A percentile compares a stretch with the other conserved stretches of the same genome.
Evolutionary conservation across 768 basidiomycete genomes (phyloP).

Genomic region (Flagelloscypha sp.): DNA sequence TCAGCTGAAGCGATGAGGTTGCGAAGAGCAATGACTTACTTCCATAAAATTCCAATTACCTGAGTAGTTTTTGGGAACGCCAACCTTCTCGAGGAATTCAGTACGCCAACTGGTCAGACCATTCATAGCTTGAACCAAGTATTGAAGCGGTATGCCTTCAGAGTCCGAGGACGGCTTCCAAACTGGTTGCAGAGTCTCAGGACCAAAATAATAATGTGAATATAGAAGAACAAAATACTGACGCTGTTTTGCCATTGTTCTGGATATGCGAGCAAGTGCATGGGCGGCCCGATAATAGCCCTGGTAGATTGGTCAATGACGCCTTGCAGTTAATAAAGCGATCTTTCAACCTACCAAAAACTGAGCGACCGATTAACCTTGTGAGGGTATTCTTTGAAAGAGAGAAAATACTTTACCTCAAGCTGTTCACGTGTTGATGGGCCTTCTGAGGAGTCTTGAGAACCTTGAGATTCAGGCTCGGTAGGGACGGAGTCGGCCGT

Average conservation of each 20-base stretch:
- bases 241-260: slow-evolving; percentile 78
- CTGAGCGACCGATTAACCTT: too few relatives aligned
- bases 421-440: slow-evolving; percentile 72
- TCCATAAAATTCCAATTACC: slow-evolving; percentile 86
- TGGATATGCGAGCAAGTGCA: slow-evolving; percentile 74
- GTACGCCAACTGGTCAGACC: slow-evolving; percentile 68
- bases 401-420: slow-evolving; percentile 53
- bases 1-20: neutral
- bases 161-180: slow-evolving; percentile 74
- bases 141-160: slow-evolving; percentile 67
- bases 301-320: slow-evolving; percentile 27
- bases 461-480: slow-evolving; percentile 37
- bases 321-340: slow-evolving; percentile 9
- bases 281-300: slow-evolving; percentile 80
- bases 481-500: slow-evolving; percentile 65
- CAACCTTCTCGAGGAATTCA: slow-evolving; percentile 65
- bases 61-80: slow-evolving; percentile 80
- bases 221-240: too few relatives aligned
- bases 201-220: too few relatives aligned
- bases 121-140: slow-evolving; percentile 47
- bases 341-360: slow-evolving; percentile 50
- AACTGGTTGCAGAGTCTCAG: too few relatives aligned
- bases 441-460: slow-evolving; percentile 26
- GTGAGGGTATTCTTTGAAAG: too few relatives aligned
- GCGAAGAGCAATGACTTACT: slow-evolving; percentile 23